Conservation (phyloP, 192 early-diverging fungal genomes). For the Geranomyces variabilis region DNA sequence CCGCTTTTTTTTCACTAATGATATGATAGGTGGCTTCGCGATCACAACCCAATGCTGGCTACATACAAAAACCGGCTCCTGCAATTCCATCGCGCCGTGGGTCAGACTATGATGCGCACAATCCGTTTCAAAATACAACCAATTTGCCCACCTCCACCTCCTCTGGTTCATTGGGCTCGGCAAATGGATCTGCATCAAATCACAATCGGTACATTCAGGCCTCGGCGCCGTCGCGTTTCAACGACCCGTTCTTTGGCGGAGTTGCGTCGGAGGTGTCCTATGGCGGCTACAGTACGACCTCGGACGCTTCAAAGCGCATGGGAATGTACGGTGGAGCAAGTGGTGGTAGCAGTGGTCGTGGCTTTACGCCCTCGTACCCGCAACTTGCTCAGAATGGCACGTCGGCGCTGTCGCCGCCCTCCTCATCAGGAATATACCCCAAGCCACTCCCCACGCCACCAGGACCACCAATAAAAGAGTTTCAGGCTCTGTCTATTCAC, state of each 20-base stretch:
- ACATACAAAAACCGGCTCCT: constrained; percentile 7
- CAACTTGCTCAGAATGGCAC: not conserved
- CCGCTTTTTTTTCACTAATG: no score
- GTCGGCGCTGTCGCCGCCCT: not conserved
- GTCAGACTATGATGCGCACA: constrained; percentile 12
- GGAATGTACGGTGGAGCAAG: not conserved
- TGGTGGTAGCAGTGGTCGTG: not conserved
- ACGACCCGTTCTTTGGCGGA: constrained; percentile 34
- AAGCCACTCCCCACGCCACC: not conserved
- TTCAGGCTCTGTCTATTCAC: no score
- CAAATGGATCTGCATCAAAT: no score
- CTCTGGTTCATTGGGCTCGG: not conserved
- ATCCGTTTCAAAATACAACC: constrained; percentile 41
- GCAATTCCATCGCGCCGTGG: not conserved
- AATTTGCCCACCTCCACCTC: constrained; percentile 9
- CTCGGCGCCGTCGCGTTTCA: constrained; percentile 16
- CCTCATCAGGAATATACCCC: constrained; percentile 6
- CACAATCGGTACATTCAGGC: no score
- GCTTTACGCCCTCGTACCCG: not conserved
- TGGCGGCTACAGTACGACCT: not conserved
- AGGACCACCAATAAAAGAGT: no score
- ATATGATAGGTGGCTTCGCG: constrained; percentile 13
- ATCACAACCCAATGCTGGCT: constrained; percentile 8
- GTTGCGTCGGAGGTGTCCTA: not conserved
- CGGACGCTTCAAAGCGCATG: constrained; percentile 1